Base-by-base conservation (phyloP, 2,329 filamentous ascomycete genomes). In the Neofusicoccum parvum region DNA sequence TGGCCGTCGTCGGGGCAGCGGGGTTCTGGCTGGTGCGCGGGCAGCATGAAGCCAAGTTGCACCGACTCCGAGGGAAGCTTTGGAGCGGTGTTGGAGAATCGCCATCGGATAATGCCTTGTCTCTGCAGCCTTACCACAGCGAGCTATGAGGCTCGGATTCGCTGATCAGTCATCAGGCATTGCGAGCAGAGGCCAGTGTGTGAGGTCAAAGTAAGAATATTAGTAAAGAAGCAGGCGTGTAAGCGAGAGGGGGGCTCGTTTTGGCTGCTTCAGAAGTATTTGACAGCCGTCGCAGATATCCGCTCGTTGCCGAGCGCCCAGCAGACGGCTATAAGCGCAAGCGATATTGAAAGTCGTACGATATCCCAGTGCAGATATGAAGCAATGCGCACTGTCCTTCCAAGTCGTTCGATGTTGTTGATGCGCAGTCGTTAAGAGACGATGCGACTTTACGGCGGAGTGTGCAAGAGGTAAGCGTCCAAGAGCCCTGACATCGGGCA, bases 231-330 rank as follows among this genome's bases (percentile, higher is more conserved):
- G 1, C 27, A 9, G 11, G 23, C 17, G 37, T 14, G 53, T 15
- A 58, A 27, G 39, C 39, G 20, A 34, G 37, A 4, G 5, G 20
- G 15, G 32, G 11, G n/a, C 9, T 15, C 34, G 53, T 59, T 43
- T 23, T 59, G 54, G 39, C 14, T 59, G 54, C 54, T 59, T 59
- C 54, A 59, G 23, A 36, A 17, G 9, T 46, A 45, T 27, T 58
- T 4, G 39, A 17, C 11, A 9, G 36, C 10, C 20, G 53, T 34
- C 54, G 23, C 54, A 46, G 39, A 15, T 15, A 20, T 7, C 39
- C 54, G 23, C 6, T n/a, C 15, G 11, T 12, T 27, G 23, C 20
- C 15, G 54, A 20, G n/a, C 32, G 27, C 20, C 54, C 23, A 20
- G 5, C 5, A 9, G n/a, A 36, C 54, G 54, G 54, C 15, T 46